A percentile compares a stretch with the other conserved stretches of the same genome.
Evolutionary conservation across 2,329 filamentous ascomycete species (phyloP).

Genomic region (Cercospora sp.): DNA sequence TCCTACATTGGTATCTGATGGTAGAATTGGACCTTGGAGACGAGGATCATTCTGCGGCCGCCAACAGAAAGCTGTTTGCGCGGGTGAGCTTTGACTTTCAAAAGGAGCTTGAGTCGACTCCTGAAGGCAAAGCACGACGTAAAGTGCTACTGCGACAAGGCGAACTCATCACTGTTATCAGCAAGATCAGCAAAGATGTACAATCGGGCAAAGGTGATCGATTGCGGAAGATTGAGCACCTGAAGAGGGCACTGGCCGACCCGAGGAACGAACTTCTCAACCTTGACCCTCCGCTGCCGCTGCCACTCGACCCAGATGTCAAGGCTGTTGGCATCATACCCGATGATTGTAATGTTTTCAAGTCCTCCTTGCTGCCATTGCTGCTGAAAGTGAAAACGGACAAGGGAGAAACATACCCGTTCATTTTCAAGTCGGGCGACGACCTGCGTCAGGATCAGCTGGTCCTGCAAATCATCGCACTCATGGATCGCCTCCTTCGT

Average conservation of each 20-base stretch:
- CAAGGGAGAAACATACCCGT: slow-evolving; percentile 75
- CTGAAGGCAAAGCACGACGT: slow-evolving; percentile 70
- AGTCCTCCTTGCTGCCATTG: slow-evolving; percentile 88
- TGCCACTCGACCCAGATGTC: slow-evolving; percentile 84
- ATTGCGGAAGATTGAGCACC: slow-evolving; percentile 74
- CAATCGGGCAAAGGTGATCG: slow-evolving; percentile 77
- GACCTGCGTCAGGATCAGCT: slow-evolving; percentile 95
- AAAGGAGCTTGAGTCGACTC: slow-evolving; percentile 73
- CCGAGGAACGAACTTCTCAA: slow-evolving; percentile 82
- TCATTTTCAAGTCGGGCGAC: slow-evolving; percentile 91
- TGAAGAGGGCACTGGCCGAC: slow-evolving; percentile 83
- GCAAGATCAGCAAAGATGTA: slow-evolving; percentile 85
- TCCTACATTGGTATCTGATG: slow-evolving; percentile 98
- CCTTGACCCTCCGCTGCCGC: slow-evolving; percentile 82
- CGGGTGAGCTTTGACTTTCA: slow-evolving; percentile 97
- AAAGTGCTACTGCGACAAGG: slow-evolving; percentile 81
- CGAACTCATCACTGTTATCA: slow-evolving; percentile 82
- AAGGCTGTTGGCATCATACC: slow-evolving; percentile 76
- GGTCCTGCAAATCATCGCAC: slow-evolving; percentile 93
- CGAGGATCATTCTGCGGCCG: slow-evolving; percentile 57
- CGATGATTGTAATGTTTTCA: slow-evolving; percentile 89
- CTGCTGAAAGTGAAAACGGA: slow-evolving; percentile 86
- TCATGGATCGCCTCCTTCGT: slow-evolving; percentile 93
- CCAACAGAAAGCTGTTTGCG: slow-evolving; percentile 81
- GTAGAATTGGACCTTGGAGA: slow-evolving; percentile 82